These are phyloP conservation scores for Fusarium devonianum DNA, from an alignment of 2,329 filamentous ascomycete genomes.

Conservation along the genomic window DNA sequence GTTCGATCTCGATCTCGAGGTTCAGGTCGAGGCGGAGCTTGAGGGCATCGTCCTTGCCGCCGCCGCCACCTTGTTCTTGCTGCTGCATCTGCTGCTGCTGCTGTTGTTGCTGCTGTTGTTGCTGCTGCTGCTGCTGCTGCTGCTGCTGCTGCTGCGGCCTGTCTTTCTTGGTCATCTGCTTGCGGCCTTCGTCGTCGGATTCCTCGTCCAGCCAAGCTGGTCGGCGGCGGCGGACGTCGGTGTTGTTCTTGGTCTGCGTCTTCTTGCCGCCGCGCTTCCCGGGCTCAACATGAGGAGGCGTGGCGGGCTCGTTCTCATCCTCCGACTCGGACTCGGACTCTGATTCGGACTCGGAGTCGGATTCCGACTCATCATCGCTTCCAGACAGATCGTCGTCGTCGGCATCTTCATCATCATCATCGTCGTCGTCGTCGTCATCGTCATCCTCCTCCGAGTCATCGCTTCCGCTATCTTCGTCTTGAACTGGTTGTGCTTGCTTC, in stretches of 20 bases:
- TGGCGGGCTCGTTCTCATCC: conserved; percentile 37
- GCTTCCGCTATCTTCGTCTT: background rate
- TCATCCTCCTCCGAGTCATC: conserved; percentile 26
- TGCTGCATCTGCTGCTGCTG: conserved; percentile 31
- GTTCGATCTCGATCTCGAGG: conserved; percentile 82
- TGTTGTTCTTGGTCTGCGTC: conserved; percentile 14
- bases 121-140: conserved; percentile 8
- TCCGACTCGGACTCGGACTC: conserved; percentile 35
- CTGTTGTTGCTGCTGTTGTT: conserved; percentile 22
- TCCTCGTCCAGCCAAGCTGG: conserved; percentile 39
- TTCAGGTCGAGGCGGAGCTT: conserved; percentile 80
- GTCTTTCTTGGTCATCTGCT: conserved; percentile 16
- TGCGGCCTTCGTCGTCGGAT: conserved; percentile 28
- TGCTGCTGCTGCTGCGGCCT: conserved; percentile 4
- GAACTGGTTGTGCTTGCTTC: conserved; percentile 4
- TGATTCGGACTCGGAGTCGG: conserved; percentile 28
- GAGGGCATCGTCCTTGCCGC: conserved; percentile 50
- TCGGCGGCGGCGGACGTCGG: conserved; percentile 21
- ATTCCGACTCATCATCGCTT: conserved; percentile 3
- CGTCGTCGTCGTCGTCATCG: conserved; percentile 30
- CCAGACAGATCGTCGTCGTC: conserved; percentile 12
- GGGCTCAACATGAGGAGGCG: conserved; percentile 31
- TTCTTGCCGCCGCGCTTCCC: conserved; percentile 9
- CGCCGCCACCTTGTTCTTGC: conserved; percentile 23
- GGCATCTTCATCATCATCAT: conserved; percentile 25